Conservation (phyloP, 108 stramenopile genomes). For the Nannochloropsis salina region DNA sequence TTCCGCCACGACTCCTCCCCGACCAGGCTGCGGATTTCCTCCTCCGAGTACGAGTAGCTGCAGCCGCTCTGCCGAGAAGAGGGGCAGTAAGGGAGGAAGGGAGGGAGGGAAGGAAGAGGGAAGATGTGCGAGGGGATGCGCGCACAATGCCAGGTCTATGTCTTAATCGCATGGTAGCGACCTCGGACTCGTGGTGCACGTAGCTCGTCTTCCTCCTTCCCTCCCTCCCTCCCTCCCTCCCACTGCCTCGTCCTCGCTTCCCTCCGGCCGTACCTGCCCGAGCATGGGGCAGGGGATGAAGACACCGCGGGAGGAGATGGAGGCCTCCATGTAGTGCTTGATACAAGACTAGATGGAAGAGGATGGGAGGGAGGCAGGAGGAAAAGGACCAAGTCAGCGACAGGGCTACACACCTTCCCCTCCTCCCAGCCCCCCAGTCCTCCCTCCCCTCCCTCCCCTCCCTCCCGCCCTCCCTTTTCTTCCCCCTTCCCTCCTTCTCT, state of each 20-base stretch:
- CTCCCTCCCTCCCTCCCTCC: conserved; percentile 10
- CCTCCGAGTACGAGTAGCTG: neutral
- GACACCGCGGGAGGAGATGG: neutral
- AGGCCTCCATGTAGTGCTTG: neutral
- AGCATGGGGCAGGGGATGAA: neutral
- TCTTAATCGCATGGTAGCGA: too few species aligned
- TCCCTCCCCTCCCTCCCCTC: neutral
- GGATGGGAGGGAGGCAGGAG: neutral
- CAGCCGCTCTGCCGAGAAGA: neutral
- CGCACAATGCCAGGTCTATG: neutral
- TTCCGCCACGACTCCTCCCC: neutral
- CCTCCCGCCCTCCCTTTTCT: neutral
- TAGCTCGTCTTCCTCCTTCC: neutral
- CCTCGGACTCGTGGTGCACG: too few species aligned
- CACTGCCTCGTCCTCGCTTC: too few species aligned
- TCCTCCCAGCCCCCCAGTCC: too few species aligned
- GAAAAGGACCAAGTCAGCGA: neutral
- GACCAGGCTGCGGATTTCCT: neutral
- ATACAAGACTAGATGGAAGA: neutral
- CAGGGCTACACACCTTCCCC: neutral
- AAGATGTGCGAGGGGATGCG: neutral
- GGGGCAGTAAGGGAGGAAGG: neutral
- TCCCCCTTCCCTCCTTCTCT: neutral
- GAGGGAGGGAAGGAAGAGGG: neutral
- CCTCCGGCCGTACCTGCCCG: neutral